Conservation (phyloP, 768 basidiomycete genomes). For the Xerocomus brunneocitrinus region DNA sequence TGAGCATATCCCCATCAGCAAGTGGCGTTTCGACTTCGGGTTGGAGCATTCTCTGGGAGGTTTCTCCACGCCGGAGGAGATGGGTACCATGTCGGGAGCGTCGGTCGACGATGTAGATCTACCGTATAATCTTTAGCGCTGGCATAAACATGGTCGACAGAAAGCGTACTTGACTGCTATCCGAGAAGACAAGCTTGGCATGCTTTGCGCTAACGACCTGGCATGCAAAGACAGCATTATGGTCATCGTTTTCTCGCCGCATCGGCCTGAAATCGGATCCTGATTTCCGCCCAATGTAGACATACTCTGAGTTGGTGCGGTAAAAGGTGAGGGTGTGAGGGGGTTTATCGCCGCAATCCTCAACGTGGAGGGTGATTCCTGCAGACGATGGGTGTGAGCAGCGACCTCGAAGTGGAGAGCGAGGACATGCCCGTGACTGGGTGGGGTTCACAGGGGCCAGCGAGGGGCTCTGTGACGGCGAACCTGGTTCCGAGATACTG, state of each 20-base stretch:
- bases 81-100: slow-evolving; percentile 77
- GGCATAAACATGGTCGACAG: slow-evolving; percentile 9
- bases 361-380: slow-evolving; percentile 61
- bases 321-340: slow-evolving; percentile 48
- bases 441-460: slow-evolving; percentile 23
- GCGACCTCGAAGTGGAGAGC: slow-evolving; percentile 7
- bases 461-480: slow-evolving; percentile 27
- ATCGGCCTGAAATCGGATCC: slow-evolving; percentile 39
- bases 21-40: slow-evolving; percentile 56
- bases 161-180: slow-evolving; percentile 57
- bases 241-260: slow-evolving; percentile 36
- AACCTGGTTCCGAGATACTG: slow-evolving; percentile 50
- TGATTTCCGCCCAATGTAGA: slow-evolving; percentile 68
- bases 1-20: slow-evolving; percentile 63
- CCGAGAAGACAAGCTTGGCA: slow-evolving; percentile 71
- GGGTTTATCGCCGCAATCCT: slow-evolving; percentile 44
- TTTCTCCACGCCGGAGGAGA: slow-evolving; percentile 50
- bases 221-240: slow-evolving; percentile 64
- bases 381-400: slow-evolving; percentile 13
- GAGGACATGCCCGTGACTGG: slow-evolving; percentile 39
- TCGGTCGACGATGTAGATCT: slow-evolving; percentile 70
- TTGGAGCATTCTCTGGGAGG: slow-evolving; percentile 42
- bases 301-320: slow-evolving; percentile 44
- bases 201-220: slow-evolving; percentile 77
- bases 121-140: slow-evolving; percentile 14